Evolutionary conservation across 495 filamentous ascomycete genomes (phyloP).

Genomic region (Cudoniella acicularis): DNA sequence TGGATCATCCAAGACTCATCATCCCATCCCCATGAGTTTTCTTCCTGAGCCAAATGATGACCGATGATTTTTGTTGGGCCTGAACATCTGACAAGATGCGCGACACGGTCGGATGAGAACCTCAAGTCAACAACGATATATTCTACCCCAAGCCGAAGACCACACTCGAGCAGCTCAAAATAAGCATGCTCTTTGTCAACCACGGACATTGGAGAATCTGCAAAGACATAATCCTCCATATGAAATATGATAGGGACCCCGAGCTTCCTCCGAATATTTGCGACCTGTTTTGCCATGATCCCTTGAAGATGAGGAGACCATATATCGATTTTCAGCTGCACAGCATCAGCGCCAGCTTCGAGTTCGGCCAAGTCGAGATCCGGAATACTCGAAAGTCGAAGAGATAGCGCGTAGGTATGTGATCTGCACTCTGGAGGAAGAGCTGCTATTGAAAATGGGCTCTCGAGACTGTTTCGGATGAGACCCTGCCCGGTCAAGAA

Average conservation of each 20-base stretch:
- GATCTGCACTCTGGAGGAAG: constrained; percentile 62
- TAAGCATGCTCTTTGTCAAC: constrained; percentile 43
- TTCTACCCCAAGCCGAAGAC: constrained; percentile 69
- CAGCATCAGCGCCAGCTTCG: constrained; percentile 66
- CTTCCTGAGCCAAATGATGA: constrained; percentile 50
- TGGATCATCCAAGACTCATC: constrained; percentile 52
- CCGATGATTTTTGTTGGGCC: constrained; percentile 76
- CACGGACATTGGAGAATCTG: constrained; percentile 24
- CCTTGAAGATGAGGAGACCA: constrained; percentile 48
- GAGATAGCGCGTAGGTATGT: constrained; percentile 62
- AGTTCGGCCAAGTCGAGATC: constrained; percentile 60
- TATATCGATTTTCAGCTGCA: constrained; percentile 68
- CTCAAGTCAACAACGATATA: constrained; percentile 66
- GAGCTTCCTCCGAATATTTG: constrained; percentile 50
- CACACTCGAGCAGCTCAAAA: constrained; percentile 60
- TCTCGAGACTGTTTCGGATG: constrained; percentile 56
- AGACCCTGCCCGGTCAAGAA: constrained; percentile 57
- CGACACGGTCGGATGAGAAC: constrained; percentile 42
- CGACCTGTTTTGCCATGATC: constrained; percentile 41
- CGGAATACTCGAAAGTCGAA: constrained; percentile 49
- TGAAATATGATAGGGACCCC: constrained; percentile 67
- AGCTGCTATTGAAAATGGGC: constrained; percentile 67
- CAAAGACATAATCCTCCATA: constrained; percentile 52
- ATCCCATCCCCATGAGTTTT: constrained; percentile 55
- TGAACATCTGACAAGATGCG: constrained; percentile 50